Evolutionary conservation across 176 grass and related monocot species (phyloP).

Genomic region (Zea luxurians): DNA sequence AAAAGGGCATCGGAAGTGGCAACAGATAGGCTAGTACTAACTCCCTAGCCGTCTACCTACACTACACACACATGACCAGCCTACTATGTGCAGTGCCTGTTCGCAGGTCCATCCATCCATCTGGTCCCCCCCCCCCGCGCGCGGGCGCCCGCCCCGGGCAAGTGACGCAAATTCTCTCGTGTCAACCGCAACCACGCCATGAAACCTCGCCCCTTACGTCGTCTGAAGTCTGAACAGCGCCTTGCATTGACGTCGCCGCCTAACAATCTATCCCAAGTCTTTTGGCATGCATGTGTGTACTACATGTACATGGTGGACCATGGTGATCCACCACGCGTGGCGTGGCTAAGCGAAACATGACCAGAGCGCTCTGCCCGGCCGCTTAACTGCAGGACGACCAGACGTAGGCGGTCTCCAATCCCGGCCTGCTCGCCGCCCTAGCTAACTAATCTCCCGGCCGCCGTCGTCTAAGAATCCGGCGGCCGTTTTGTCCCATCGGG

Average conservation of each 20-base stretch:
- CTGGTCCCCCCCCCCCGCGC: slow-evolving; percentile 9
- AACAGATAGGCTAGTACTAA: slow-evolving; percentile 12
- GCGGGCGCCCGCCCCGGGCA: background rate
- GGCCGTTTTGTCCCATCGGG: slow-evolving; percentile 19
- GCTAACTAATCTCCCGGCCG: background rate
- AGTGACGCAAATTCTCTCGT: background rate
- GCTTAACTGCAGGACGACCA: background rate
- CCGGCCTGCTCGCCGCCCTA: background rate
- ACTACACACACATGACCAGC: background rate
- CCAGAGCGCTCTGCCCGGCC: background rate
- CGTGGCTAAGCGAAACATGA: background rate
- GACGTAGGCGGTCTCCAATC: background rate
- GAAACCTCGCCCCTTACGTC: background rate
- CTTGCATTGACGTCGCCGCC: background rate
- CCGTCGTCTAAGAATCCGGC: background rate
- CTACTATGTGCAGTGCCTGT: background rate
- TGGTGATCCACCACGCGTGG: background rate
- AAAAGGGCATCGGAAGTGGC: slow-evolving; percentile 30
- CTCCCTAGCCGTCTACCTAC: background rate
- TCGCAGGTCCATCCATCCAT: background rate
- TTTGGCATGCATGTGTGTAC: background rate
- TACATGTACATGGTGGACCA: background rate
- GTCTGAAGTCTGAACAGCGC: background rate
- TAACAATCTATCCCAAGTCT: background rate
- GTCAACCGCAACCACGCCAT: background rate